phyloP scores from a whole-genome alignment of 2,329 filamentous ascomycete species.

The Dothideomycetes sp. region DNA sequence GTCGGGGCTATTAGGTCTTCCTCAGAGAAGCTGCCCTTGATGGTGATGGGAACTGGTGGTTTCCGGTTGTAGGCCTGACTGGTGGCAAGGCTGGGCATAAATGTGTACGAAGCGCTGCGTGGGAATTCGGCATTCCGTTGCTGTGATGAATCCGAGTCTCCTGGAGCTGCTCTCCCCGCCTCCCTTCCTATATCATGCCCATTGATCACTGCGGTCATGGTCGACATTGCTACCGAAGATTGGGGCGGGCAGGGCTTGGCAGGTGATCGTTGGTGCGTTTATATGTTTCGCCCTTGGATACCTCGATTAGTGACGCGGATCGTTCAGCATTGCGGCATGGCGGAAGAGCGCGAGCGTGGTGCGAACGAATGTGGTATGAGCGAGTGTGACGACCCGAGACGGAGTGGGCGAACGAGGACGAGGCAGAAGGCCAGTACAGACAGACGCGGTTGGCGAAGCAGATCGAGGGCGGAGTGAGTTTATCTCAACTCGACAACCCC shows the following conservation, averaged over 20 bases:
- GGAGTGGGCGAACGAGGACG: no score
- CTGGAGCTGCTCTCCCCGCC: background rate
- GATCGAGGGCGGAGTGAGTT: no score
- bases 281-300: no score
- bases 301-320: no score
- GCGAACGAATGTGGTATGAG: no score
- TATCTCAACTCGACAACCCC: no score
- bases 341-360: no score
- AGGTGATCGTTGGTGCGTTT: background rate
- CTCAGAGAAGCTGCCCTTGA: slow-evolving; percentile 41
- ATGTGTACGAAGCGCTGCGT: slow-evolving; percentile 48
- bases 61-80: slow-evolving; percentile 14
- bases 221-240: background rate
- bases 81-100: slow-evolving; percentile 30
- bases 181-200: background rate
- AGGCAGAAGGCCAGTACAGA: no score
- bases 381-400: no score
- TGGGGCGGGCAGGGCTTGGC: background rate
- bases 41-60: slow-evolving; percentile 19
- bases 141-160: slow-evolving; percentile 1
- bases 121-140: slow-evolving; percentile 24
- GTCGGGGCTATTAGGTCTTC: slow-evolving; percentile 28
- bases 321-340: no score
- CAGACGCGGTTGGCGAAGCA: no score
- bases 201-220: slow-evolving; percentile 6